Percentiles rank a stretch among this genome's conserved stretches.
Evolutionary conservation across 306 rosid genomes (phyloP).

Genomic region (Lotus japonicus): DNA sequence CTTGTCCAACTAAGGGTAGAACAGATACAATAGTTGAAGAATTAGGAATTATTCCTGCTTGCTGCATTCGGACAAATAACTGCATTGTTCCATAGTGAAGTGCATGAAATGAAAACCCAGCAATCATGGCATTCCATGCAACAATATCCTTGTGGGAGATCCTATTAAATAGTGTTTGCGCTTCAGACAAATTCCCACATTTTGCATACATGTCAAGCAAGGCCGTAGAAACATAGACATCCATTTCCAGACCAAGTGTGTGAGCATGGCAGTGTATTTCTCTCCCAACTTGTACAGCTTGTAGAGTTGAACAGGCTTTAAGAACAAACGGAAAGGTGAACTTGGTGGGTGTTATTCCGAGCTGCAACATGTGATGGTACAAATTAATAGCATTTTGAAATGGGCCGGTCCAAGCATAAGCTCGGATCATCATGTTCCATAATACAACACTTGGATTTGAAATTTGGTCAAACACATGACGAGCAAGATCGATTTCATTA

Average conservation of each 20-base stretch:
- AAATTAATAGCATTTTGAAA: slow-evolving; percentile 27
- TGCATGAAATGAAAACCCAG: slow-evolving; percentile 33
- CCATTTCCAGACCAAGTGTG: slow-evolving; percentile 27
- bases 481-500: slow-evolving; percentile 30
- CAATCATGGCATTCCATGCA: slow-evolving; percentile 43
- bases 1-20: slow-evolving; percentile 35
- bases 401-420: slow-evolving; percentile 43
- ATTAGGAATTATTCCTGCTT: slow-evolving; percentile 30
- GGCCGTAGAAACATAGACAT: slow-evolving; percentile 38
- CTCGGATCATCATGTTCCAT: slow-evolving; percentile 42
- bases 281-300: slow-evolving; percentile 30
- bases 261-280: slow-evolving; percentile 29
- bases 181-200: slow-evolving; percentile 33
- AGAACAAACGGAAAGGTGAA: slow-evolving; percentile 46
- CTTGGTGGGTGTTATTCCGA: slow-evolving; percentile 28
- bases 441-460: slow-evolving; percentile 31
- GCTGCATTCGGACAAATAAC: slow-evolving; percentile 32
- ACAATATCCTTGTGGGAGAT: slow-evolving; percentile 34
- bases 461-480: slow-evolving; percentile 40
- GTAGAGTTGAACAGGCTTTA: slow-evolving; percentile 40
- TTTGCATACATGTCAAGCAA: slow-evolving; percentile 44
- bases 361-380: slow-evolving; percentile 31
- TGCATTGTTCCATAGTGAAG: slow-evolving; percentile 14
- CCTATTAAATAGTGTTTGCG: slow-evolving; percentile 25
- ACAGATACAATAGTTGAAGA: slow-evolving; percentile 44